Evolutionary conservation across 805 yeast species (phyloP), one percentile per base, ranked within the genome.

Genomic region (Nadsonia fulvescens): DNA sequence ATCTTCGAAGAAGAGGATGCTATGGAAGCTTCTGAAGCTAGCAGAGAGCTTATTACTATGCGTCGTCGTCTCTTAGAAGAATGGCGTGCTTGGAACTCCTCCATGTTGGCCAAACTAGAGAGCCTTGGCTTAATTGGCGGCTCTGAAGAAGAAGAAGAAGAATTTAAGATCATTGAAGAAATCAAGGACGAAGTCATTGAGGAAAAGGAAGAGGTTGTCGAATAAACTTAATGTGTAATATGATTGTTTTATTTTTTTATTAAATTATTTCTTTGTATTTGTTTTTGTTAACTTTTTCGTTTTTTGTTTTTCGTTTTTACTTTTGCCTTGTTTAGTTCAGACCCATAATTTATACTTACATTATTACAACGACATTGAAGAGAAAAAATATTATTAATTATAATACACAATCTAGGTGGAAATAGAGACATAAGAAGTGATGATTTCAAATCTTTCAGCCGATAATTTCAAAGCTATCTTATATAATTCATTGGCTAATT

Each of bases 1-100:
- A 82, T 79, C 54, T 89, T 83, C 57, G 96, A 86, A 40, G 93
- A 82, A 56, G 61, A 65, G 36, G 99, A 89, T 56, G 86, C 86
- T 24, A 83, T 81, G 86, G 95, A 82, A 55, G 92, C 89, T 32
- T 75, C 78, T 43, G 75, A 82, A 43, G 93, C 91, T 43, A 66
- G 78, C 40, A 73, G 89, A 60, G 95, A 82, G 49, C 62, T 81
- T 37, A 82, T 82, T 50, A 63, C 79, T 59, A 66, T 56, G 45
- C 81, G 94, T 53, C 76, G 89, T 58, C 63, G 64, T 42, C 58
- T 72, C 46, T 63, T 82, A 47, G 73, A 73, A 46, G 82, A 77
- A 49, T 89, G 99, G 99, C 63, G 53, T 41, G 51, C 61, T 20
- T 89, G 79, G 71, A 70, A 95, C 61, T 46, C 59, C 17, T 44